Percentiles rank a stretch among this genome's conserved stretches.
Conservation (phyloP, 306 rosid genomes). For the Parietaria judaica region DNA sequence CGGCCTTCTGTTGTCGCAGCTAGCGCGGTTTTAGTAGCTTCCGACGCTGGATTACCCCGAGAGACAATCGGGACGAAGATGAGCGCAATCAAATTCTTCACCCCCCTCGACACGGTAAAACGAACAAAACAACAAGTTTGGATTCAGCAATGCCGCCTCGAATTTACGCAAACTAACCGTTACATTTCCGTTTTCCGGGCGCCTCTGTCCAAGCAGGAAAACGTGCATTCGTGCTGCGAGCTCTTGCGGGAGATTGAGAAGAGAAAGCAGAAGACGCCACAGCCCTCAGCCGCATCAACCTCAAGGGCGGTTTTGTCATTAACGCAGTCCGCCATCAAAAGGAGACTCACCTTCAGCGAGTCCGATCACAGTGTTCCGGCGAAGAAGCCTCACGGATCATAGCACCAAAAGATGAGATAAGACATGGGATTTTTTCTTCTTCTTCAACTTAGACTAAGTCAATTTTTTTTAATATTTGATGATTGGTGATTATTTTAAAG, state of each 20-base stretch:
- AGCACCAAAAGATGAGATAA: background rate
- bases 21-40: slow-evolving; percentile 63
- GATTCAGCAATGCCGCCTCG: too few species aligned
- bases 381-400: slow-evolving; percentile 39
- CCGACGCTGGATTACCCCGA: slow-evolving; percentile 42
- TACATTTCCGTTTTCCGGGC: background rate
- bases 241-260: slow-evolving; percentile 45
- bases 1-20: slow-evolving; percentile 71
- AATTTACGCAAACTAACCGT: background rate
- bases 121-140: background rate
- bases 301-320: slow-evolving; percentile 23
- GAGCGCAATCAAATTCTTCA: slow-evolving; percentile 41
- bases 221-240: slow-evolving; percentile 50
- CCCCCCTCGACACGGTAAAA: slow-evolving; percentile 62
- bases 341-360: slow-evolving; percentile 59
- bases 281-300: slow-evolving; percentile 20
- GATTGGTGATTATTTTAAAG: slow-evolving; percentile 50
- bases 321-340: slow-evolving; percentile 51
- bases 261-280: slow-evolving; percentile 45
- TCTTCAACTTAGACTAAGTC: background rate
- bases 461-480: slow-evolving; percentile 34
- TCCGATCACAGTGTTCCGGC: slow-evolving; percentile 28
- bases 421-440: background rate
- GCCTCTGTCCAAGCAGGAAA: slow-evolving; percentile 51
- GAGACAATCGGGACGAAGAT: slow-evolving; percentile 42